phyloP scores from a whole-genome alignment of 2,329 filamentous ascomycete species.

The Aspergillus clavatus region DNA sequence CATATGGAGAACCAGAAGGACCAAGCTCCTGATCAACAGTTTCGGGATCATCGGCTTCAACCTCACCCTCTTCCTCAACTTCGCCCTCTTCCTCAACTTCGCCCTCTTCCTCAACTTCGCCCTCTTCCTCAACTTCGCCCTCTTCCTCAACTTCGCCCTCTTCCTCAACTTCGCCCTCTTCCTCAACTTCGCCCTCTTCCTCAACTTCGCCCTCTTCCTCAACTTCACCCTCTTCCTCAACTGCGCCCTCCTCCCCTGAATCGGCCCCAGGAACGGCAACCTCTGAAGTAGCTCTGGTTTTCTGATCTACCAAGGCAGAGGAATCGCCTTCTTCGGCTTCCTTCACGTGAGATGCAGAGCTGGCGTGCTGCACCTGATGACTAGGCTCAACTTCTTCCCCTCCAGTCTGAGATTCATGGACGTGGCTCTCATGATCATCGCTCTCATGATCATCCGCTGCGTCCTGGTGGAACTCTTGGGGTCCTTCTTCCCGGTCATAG shows the following conservation, averaged over 20 bases:
- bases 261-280: slow-evolving; percentile 11
- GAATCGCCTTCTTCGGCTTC: neutral
- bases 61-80: slow-evolving; percentile 9
- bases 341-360: neutral
- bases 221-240: too few species aligned
- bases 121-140: slow-evolving; percentile 8
- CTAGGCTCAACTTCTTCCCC: slow-evolving; percentile 7
- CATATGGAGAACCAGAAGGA: slow-evolving; percentile 7
- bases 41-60: slow-evolving; percentile 9
- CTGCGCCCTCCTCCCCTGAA: slow-evolving; percentile 8
- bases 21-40: slow-evolving; percentile 2
- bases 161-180: slow-evolving; percentile 10
- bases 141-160: too few species aligned
- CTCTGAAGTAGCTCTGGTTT: neutral
- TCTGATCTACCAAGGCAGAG: neutral
- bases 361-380: neutral
- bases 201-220: slow-evolving; percentile 10
- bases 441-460: slow-evolving; percentile 13
- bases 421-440: slow-evolving; percentile 13
- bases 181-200: too few species aligned
- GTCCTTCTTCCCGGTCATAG: too few species aligned
- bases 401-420: slow-evolving; percentile 12
- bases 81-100: slow-evolving; percentile 8
- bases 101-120: slow-evolving; percentile 8
- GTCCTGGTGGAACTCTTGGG: slow-evolving; percentile 12